Base-by-base conservation (phyloP, 305 asterid species). In the Fraxinus ornus region DNA sequence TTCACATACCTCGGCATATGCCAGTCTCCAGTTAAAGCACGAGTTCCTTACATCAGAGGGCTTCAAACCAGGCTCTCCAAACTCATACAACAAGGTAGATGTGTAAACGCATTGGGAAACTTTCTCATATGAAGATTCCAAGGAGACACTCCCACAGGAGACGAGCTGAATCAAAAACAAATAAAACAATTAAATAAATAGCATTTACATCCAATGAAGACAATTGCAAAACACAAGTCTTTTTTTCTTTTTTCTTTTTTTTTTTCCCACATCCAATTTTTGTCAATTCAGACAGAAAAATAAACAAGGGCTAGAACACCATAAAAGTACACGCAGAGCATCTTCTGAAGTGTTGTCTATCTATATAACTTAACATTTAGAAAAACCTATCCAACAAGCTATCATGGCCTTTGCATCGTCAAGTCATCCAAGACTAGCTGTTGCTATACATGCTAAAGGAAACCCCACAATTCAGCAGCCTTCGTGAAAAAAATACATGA, bases 41-140 rank as follows among this genome's bases (percentile, higher is more conserved):
- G 88, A 83, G 35, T 77, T 81, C 22, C 47, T 82, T 2, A 76
- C 83, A 78, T 79, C 84, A 2, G 81, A 79, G 37, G 91, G 86
- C 82, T 71, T 84, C 70, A 81, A 44, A 83, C 89, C 86, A 0
- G 75, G 80, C 44, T 79, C 64, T 79, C 86, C 81, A 68, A 22
- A 73, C 85, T 89, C 90, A 81, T 83, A 86, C 68, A 88, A 78
- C 86, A 66, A 2, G 32, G 92, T 86, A 10, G 90, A 88, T 47
- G 91, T 82, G 81, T 88, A 88, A 76, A 88, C 88, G 49, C 92
- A 89, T 32, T 81, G 84, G 7, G 80, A 76, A 55, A 87, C 91
- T 49, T 71, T 89, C 84, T 86, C 91, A 71, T 88, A 89, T 6
- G 92, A 88, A 73, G 92, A 88, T 52, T 89, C 92, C 84, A 89